phyloP scores from a whole-genome alignment of 129 eudicot genomes.

The Escallonia herrerae region DNA sequence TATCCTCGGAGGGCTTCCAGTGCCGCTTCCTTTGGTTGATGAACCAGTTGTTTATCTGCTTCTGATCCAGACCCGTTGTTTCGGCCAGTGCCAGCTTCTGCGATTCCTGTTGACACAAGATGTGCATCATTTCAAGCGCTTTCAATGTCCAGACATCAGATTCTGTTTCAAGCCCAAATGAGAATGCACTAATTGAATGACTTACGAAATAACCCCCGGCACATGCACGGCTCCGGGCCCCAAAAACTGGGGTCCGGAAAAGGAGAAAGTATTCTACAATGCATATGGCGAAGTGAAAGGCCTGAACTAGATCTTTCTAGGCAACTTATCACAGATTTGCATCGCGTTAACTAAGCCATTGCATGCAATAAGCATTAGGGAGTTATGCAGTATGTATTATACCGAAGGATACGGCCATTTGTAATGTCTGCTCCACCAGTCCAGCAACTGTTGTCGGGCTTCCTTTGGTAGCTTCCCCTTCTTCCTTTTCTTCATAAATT shows the following conservation, averaged over 20 bases:
- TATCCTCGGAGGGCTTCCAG: constrained; percentile 90
- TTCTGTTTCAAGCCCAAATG: no score
- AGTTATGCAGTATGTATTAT: background rate
- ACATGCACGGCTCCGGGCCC: no score
- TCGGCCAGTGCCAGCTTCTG: constrained; percentile 77
- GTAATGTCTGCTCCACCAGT: constrained; percentile 98
- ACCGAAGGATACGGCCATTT: constrained; percentile 99
- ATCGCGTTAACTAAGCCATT: no score
- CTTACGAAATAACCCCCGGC: no score
- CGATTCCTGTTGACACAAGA: constrained; percentile 43
- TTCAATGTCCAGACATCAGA: no score
- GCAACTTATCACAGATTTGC: no score
- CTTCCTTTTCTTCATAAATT: constrained; percentile 93
- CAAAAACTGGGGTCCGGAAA: no score
- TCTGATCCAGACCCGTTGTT: constrained; percentile 72
- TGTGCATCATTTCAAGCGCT: background rate
- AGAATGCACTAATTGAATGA: no score
- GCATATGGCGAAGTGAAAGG: no score
- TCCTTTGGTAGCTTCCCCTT: constrained; percentile 97
- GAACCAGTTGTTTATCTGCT: constrained; percentile 94
- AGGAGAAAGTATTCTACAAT: no score
- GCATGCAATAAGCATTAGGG: no score
- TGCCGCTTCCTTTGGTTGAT: constrained; percentile 84
- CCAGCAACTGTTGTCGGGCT: constrained; percentile 90
- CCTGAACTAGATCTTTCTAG: no score